Conservation (phyloP, 192 early-diverging fungal species). For the Coemansia sp. region DNA sequence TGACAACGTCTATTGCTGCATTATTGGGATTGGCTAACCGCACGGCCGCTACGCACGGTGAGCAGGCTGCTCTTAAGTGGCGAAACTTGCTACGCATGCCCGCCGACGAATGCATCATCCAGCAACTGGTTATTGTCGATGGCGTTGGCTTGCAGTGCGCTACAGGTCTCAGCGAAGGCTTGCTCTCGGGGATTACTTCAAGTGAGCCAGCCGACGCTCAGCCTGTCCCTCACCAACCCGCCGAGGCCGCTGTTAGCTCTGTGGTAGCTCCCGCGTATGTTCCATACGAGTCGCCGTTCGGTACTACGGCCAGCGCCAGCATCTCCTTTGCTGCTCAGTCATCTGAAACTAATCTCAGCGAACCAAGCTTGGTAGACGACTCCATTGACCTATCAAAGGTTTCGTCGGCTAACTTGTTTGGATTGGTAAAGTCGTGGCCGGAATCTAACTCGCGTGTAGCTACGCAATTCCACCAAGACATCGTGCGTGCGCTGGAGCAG, state of each 20-base stretch:
- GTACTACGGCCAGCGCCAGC: background rate
- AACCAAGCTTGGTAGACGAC: background rate
- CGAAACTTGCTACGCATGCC: background rate
- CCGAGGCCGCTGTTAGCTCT: background rate
- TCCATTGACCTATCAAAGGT: constrained; percentile 4
- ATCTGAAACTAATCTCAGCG: background rate
- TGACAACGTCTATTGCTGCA: background rate
- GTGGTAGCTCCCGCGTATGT: background rate
- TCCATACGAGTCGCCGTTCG: constrained; percentile 25
- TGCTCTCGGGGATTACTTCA: background rate
- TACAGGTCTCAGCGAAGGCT: background rate
- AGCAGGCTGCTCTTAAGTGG: background rate
- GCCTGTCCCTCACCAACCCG: background rate
- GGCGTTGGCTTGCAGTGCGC: constrained; percentile 21
- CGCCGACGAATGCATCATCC: constrained; percentile 26
- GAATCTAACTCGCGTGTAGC: background rate
- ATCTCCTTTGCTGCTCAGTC: background rate
- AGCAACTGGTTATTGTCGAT: constrained; percentile 27
- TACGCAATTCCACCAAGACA: constrained; percentile 13
- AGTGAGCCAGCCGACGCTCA: background rate
- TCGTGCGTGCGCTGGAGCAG: constrained; percentile 5
- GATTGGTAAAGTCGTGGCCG: constrained; percentile 9
- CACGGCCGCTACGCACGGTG: background rate
- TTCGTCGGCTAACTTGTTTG: constrained; percentile 2
- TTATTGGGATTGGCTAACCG: background rate